Conservation (phyloP, 2,329 filamentous ascomycete genomes). For the Scytalidium lignicola region DNA sequence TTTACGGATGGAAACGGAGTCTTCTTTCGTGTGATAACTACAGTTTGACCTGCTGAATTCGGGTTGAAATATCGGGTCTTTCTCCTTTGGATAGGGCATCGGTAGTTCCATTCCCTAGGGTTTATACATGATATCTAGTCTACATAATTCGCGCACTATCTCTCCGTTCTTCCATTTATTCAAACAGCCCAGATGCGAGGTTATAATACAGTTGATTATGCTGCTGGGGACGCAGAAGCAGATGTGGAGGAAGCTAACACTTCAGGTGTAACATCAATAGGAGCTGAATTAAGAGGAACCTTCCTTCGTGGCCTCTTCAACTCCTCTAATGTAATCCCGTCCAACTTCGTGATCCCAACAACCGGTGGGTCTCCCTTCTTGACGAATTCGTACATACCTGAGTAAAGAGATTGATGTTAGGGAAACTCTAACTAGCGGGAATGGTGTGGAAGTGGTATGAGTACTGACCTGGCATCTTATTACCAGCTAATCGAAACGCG, state of each 20-base stretch:
- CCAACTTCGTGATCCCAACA: slow-evolving; percentile 86
- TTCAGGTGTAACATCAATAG: slow-evolving; percentile 13
- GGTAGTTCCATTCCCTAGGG: neutral
- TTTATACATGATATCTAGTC: neutral
- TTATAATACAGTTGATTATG: slow-evolving; percentile 12
- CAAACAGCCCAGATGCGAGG: neutral
- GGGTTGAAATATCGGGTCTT: too few species aligned
- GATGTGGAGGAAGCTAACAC: slow-evolving; percentile 14
- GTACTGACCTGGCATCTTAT: slow-evolving; percentile 82
- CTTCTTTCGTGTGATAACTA: too few species aligned
- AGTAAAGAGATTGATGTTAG: slow-evolving; percentile 17
- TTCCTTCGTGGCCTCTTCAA: slow-evolving; percentile 71
- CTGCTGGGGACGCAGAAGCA: slow-evolving; percentile 20
- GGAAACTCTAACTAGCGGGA: neutral
- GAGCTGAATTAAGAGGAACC: slow-evolving; percentile 20
- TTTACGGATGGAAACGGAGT: too few species aligned
- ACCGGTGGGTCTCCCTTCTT: slow-evolving; percentile 85
- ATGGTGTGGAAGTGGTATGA: neutral
- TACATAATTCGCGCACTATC: neutral
- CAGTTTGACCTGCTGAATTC: too few species aligned
- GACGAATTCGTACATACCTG: slow-evolving; percentile 86
- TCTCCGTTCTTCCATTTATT: neutral
- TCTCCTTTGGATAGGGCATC: too few species aligned
- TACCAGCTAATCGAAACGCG: slow-evolving; percentile 87
- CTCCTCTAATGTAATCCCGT: slow-evolving; percentile 74